Base-by-base conservation (phyloP, 768 basidiomycete species). In the Tulasnella sp. region DNA sequence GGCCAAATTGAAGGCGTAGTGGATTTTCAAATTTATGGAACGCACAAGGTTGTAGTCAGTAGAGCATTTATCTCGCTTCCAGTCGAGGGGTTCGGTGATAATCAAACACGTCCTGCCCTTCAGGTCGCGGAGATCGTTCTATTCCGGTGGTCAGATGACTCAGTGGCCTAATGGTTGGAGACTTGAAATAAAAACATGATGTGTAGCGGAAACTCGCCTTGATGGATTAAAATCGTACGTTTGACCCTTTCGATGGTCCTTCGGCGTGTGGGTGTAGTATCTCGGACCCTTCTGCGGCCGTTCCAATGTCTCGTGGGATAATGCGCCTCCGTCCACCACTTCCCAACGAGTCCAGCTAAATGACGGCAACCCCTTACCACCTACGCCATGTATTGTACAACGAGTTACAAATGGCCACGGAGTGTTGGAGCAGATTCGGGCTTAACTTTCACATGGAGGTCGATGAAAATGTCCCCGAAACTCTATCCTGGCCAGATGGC, bases 1-100 rank as follows among this genome's bases (percentile, higher is more conserved):
- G 24, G 56, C 56, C n/a, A 4, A 58, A 31, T 58, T 4, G 16
- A 27, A 24, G 24, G 56, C 24, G 14, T 58, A 16, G 10, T 18
- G 44, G 10, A 44, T 1, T 44, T 44, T 14, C 16, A 18, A 44
- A 44, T 58, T 58, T 58, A 58, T n/a, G n/a, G 56, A n/a, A n/a
- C 16, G n/a, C 31, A n/a, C 31, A 16, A 31, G 24, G 94, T 93
- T 14, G 95, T 97, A 14, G 42, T 44, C 10, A 72, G 94, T 94
- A 80, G 93, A 42, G 92, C 94, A 80, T 77, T 90, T 87, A 18
- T 71, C 19, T 8, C n/a, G 72, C 39, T 36, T 58, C 12, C 27
- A 42, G n/a, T n/a, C 21, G 14, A 18, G 12, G 44, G 44, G 1
- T 44, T 44, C 44, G 44, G 16, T 3, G 44, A 14, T 44, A 44